These are phyloP conservation scores for Tuber brumale DNA, from an alignment of 495 filamentous ascomycete species.

Conservation along the genomic window DNA sequence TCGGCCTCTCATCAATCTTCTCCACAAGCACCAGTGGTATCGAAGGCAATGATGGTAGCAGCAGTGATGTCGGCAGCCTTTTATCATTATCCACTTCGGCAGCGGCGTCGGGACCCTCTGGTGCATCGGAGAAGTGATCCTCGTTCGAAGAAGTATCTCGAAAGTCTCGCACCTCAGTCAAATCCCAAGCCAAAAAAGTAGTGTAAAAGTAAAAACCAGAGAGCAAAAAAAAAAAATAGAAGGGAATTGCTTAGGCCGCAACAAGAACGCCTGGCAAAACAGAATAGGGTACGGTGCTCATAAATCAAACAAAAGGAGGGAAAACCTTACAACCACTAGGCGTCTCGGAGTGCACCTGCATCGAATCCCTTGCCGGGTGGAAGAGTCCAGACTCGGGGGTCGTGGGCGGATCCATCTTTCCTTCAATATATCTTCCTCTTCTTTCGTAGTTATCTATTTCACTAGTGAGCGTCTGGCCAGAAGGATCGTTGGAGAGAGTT, in stretches of 20 bases:
- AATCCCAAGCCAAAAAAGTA: not conserved
- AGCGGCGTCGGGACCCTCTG: conserved; percentile 30
- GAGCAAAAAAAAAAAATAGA: not conserved
- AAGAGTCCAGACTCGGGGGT: conserved; percentile 31
- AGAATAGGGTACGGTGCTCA: not conserved
- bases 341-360: conserved; percentile 28
- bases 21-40: conserved; percentile 20
- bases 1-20: conserved; percentile 18
- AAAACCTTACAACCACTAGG: conserved; percentile 36
- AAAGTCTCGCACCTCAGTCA: conserved; percentile 4
- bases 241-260: not conserved
- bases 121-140: conserved; percentile 42
- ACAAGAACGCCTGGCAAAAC: not conserved
- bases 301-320: not conserved
- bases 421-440: not conserved
- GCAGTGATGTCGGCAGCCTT: conserved; percentile 10
- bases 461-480: not conserved
- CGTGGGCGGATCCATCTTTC: conserved; percentile 30
- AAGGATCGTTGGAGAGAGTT: not conserved
- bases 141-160: conserved; percentile 41
- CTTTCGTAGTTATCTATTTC: not conserved
- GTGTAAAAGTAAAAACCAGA: not conserved
- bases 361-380: conserved; percentile 19
- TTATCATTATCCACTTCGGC: conserved; percentile 13
- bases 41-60: not conserved